Percentiles rank a stretch among this genome's conserved stretches.
Conservation (phyloP, 2,329 filamentous ascomycete species). For the Diplodia intermedia region DNA sequence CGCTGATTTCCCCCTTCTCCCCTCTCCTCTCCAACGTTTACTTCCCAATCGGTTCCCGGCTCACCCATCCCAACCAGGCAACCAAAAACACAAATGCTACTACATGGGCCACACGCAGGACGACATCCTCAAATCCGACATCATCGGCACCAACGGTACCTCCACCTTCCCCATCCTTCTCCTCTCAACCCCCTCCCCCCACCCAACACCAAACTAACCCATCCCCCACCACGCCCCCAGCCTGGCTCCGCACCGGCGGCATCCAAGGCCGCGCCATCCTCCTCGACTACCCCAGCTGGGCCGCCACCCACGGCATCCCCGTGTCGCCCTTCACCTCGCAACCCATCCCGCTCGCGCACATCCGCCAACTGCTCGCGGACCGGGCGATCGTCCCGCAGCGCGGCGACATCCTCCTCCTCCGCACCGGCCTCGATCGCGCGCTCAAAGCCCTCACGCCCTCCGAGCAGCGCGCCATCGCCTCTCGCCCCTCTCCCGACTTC, state of each 20-base stretch:
- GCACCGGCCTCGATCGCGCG: conserved; percentile 46
- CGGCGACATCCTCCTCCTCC: conserved; percentile 47
- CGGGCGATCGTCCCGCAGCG: conserved; percentile 31
- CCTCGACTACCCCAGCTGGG: conserved; percentile 28
- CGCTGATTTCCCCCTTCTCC: background rate
- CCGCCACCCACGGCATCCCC: conserved; percentile 25
- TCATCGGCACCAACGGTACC: conserved; percentile 31
- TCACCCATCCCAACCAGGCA: conserved; percentile 41
- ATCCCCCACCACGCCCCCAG: background rate
- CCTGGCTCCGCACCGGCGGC: conserved; percentile 27
- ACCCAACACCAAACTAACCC: background rate
- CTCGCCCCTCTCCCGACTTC: conserved; percentile 42
- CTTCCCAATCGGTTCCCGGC: background rate
- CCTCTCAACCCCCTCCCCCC: background rate
- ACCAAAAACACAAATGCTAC: conserved; percentile 51
- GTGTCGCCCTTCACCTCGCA: background rate
- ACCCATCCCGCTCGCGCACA: conserved; percentile 35
- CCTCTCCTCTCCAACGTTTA: background rate
- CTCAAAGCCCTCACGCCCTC: conserved; percentile 39
- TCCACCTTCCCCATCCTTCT: background rate
- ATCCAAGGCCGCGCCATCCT: conserved; percentile 33
- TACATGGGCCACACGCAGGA: conserved; percentile 52
- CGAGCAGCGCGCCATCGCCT: conserved; percentile 40
- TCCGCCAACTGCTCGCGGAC: conserved; percentile 34
- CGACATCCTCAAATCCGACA: conserved; percentile 45